phyloP scores from a whole-genome alignment of 768 basidiomycete species.

The Mycena rosella region DNA sequence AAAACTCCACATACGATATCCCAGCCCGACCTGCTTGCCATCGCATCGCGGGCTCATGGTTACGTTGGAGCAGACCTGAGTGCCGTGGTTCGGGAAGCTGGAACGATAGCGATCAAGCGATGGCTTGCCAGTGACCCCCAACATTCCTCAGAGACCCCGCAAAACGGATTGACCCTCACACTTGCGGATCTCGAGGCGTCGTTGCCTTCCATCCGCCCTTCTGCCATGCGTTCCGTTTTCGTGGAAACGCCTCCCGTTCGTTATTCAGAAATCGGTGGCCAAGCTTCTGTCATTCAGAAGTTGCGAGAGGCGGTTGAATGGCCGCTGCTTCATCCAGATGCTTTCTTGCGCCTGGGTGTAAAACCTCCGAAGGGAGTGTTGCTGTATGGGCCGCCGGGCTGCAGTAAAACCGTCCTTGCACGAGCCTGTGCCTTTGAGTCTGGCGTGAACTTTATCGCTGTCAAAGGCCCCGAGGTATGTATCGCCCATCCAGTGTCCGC shows the following conservation, averaged over 20 bases:
- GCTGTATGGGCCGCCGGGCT: conserved; percentile 97
- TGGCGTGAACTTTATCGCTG: conserved; percentile 95
- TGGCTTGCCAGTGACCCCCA: conserved; percentile 60
- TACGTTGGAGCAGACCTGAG: conserved; percentile 98
- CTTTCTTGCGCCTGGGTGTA: conserved; percentile 90
- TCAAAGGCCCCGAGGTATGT: conserved; percentile 94
- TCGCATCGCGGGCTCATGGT: conserved; percentile 90
- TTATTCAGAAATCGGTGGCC: conserved; percentile 94
- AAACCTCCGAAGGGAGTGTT: conserved; percentile 90
- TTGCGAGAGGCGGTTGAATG: conserved; percentile 94
- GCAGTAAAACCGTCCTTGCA: conserved; percentile 94
- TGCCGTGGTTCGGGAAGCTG: conserved; percentile 93
- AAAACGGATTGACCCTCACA: conserved; percentile 56
- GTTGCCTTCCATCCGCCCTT: conserved; percentile 86
- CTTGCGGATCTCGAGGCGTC: conserved; percentile 76
- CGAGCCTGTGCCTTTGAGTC: conserved; percentile 94
- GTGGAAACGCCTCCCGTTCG: conserved; percentile 85
- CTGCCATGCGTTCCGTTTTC: conserved; percentile 94
- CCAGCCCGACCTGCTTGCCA: conserved; percentile 66
- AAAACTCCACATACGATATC: conserved; percentile 84
- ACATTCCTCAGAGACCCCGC: conserved; percentile 28
- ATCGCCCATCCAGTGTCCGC: conserved; percentile 36
- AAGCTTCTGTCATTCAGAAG: conserved; percentile 83
- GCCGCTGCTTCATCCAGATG: conserved; percentile 90
- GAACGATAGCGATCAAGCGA: conserved; percentile 91